A percentile compares a stretch with the other conserved stretches of the same genome.
phyloP scores from a whole-genome alignment of 2,329 filamentous ascomycete genomes.

The Alternaria arbusti region DNA sequence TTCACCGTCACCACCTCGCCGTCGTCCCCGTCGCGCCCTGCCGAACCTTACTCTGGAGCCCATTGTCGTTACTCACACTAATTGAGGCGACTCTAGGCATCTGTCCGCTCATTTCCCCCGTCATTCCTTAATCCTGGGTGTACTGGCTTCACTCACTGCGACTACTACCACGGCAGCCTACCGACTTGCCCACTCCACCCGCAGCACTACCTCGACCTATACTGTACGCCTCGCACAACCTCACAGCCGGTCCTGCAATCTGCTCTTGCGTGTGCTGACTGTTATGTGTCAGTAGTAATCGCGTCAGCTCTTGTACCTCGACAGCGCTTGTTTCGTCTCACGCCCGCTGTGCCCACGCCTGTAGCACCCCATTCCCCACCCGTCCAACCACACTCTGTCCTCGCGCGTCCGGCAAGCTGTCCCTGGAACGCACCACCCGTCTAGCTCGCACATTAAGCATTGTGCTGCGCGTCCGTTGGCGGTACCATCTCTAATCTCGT shows the following conservation, averaged over 20 bases:
- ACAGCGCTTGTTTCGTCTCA: slow-evolving; percentile 50
- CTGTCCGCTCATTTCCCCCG: slow-evolving; percentile 47
- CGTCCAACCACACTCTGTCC: slow-evolving; percentile 8
- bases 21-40: slow-evolving; percentile 25
- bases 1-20: slow-evolving; percentile 29
- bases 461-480: slow-evolving; percentile 28
- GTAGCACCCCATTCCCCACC: slow-evolving; percentile 35
- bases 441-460: slow-evolving; percentile 28
- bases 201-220: slow-evolving; percentile 18
- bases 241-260: slow-evolving; percentile 19
- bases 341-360: slow-evolving; percentile 37
- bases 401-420: slow-evolving; percentile 21
- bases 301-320: slow-evolving; percentile 41
- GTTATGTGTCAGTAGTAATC: slow-evolving; percentile 38
- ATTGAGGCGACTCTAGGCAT: slow-evolving; percentile 39
- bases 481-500: slow-evolving; percentile 38
- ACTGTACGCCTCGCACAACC: slow-evolving; percentile 31
- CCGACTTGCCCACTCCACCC: slow-evolving; percentile 14
- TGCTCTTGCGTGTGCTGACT: slow-evolving; percentile 42
- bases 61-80: slow-evolving; percentile 41
- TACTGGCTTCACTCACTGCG: slow-evolving; percentile 44
- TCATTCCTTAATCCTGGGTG: slow-evolving; percentile 49
- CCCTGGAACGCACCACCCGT: slow-evolving; percentile 31
- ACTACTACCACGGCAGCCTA: slow-evolving; percentile 21
- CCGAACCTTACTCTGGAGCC: slow-evolving; percentile 32